phyloP scores from a whole-genome alignment of 768 basidiomycete species.

The Pleurotus salmoneostramineus region DNA sequence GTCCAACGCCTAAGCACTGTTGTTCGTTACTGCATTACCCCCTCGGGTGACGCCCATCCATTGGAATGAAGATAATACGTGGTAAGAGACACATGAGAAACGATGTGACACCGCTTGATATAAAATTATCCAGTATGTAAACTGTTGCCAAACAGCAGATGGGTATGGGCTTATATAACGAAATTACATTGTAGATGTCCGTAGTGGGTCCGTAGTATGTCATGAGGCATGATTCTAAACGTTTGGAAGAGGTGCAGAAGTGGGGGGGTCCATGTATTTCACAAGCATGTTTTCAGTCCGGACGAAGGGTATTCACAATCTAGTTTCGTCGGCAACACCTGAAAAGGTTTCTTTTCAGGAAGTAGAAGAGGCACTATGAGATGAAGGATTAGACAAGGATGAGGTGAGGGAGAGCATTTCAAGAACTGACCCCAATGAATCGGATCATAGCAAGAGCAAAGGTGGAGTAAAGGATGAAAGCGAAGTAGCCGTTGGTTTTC shows the following conservation, averaged over 20 bases:
- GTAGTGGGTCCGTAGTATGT: too few relatives aligned
- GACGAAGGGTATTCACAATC: conserved; percentile 9
- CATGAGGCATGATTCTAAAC: too few relatives aligned
- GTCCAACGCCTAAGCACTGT: too few relatives aligned
- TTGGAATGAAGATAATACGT: too few relatives aligned
- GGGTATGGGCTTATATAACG: too few relatives aligned
- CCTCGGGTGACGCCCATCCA: too few relatives aligned
- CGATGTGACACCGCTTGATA: too few relatives aligned
- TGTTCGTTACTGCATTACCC: too few relatives aligned
- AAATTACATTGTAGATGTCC: too few relatives aligned
- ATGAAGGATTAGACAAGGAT: neutral
- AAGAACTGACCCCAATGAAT: conserved; percentile 48
- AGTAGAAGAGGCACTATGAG: conserved; percentile 73
- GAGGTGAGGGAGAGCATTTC: neutral
- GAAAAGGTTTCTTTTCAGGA: conserved; percentile 81
- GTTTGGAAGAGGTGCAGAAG: neutral
- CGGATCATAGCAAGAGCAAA: conserved; percentile 52
- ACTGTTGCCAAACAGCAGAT: too few relatives aligned
- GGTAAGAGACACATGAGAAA: too few relatives aligned
- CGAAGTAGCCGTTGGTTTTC: conserved; percentile 53
- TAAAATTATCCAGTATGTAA: too few relatives aligned
- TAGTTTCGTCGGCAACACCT: conserved; percentile 75
- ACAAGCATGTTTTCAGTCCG: neutral
- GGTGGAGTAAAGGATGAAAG: conserved; percentile 57
- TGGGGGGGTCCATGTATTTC: neutral